Evolutionary conservation across 163 green algal genomes (phyloP).

Genomic region (Scenedesmus sp.): DNA sequence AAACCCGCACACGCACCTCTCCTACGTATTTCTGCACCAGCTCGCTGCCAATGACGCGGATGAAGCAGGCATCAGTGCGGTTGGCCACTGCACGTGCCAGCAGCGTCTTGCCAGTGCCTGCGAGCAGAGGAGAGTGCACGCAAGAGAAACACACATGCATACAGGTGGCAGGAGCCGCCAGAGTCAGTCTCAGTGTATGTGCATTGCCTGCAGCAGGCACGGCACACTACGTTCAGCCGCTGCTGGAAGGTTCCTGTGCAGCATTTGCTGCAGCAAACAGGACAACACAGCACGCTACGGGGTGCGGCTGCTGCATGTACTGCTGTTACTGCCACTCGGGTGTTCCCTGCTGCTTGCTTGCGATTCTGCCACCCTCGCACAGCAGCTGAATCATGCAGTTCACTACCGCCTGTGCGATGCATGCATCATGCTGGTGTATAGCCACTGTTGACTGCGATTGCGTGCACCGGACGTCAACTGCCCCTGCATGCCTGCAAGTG

Average conservation of each 20-base stretch:
- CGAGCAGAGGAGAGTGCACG: no score
- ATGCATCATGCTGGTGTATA: not conserved
- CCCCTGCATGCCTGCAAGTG: not conserved
- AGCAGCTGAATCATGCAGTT: no score
- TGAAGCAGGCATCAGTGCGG: slow-evolving; percentile 99
- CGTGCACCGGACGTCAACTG: not conserved
- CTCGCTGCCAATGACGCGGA: slow-evolving; percentile 98
- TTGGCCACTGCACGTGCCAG: slow-evolving; percentile 99
- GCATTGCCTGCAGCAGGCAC: not conserved
- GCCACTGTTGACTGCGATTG: no score
- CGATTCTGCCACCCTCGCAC: no score
- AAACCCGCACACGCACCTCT: slow-evolving; percentile 67
- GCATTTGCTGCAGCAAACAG: not conserved
- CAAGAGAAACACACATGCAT: not conserved
- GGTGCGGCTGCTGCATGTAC: not conserved
- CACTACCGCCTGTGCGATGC: not conserved
- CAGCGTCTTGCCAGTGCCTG: slow-evolving; percentile 97
- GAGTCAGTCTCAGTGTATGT: not conserved
- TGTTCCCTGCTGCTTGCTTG: not conserved
- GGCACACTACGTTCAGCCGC: no score
- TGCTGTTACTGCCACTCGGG: not conserved
- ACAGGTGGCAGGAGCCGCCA: not conserved
- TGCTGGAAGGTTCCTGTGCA: not conserved
- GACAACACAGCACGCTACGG: not conserved
- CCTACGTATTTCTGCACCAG: slow-evolving; percentile 99